phyloP scores from a whole-genome alignment of 1,284 basidiomycete genomes.

The Malassezia yamatoensis region DNA sequence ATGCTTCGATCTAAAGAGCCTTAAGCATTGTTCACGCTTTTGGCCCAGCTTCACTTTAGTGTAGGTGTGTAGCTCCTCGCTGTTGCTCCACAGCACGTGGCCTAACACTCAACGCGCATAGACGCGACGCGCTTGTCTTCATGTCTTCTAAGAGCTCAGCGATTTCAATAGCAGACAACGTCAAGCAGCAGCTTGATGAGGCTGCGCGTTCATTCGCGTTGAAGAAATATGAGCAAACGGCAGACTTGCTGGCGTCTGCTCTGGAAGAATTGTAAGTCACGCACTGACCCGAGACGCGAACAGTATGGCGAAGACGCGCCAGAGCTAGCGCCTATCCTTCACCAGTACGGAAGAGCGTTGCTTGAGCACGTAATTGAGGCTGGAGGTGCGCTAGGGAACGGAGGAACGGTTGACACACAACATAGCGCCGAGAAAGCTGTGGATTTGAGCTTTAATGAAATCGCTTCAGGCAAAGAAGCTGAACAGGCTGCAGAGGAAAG shows the following conservation, averaged over 20 bases:
- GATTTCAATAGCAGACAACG: background rate
- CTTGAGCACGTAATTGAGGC: conserved; percentile 39
- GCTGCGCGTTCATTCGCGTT: conserved; percentile 34
- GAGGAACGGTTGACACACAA: conserved; percentile 9
- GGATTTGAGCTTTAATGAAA: background rate
- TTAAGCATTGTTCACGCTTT: too few relatives aligned
- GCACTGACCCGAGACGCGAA: conserved; percentile 12
- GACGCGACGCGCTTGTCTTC: background rate
- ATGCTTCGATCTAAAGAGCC: too few relatives aligned
- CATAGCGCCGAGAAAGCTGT: background rate
- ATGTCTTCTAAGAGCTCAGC: too few relatives aligned
- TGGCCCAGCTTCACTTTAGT: too few relatives aligned
- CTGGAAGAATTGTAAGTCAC: conserved; percentile 30
- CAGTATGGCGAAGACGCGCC: conserved; percentile 32
- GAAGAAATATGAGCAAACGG: conserved; percentile 29
- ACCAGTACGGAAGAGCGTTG: conserved; percentile 39
- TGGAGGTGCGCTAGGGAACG: conserved; percentile 37
- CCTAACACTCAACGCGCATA: background rate
- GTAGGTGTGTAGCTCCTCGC: too few relatives aligned
- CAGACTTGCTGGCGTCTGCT: conserved; percentile 28
- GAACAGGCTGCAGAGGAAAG: background rate
- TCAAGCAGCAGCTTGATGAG: conserved; percentile 25
- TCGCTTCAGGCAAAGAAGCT: too few relatives aligned
- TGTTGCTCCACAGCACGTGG: background rate
- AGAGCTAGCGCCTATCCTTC: conserved; percentile 35